These are phyloP conservation scores for Aureobasidium vineae DNA, from an alignment of 2,329 filamentous ascomycete genomes.

Conservation along the genomic window DNA sequence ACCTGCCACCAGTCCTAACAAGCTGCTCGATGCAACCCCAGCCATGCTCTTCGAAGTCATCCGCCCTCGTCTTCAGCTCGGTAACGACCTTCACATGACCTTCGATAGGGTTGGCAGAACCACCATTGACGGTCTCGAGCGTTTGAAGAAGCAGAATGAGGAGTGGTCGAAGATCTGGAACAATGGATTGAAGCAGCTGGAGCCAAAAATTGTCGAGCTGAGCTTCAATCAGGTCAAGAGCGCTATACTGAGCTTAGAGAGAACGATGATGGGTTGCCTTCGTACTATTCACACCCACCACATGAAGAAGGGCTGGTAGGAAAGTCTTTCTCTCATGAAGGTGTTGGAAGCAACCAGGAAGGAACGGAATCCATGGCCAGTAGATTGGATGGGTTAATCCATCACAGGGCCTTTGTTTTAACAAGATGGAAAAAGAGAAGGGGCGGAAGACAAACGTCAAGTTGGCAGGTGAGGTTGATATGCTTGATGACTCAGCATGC, in stretches of 20 bases:
- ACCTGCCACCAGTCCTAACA: not conserved
- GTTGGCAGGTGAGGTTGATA: not conserved
- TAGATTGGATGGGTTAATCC: too few species aligned
- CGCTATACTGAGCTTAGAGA: not conserved
- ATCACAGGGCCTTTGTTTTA: too few species aligned
- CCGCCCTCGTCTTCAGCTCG: not conserved
- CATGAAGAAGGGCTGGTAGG: not conserved
- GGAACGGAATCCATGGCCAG: too few species aligned
- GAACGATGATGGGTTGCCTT: not conserved
- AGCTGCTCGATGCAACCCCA: not conserved
- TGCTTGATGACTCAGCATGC: slow-evolving; percentile 2
- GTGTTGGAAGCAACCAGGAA: not conserved
- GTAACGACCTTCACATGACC: not conserved
- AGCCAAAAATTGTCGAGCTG: not conserved
- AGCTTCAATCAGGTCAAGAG: not conserved
- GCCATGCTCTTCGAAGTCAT: not conserved
- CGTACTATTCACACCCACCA: not conserved
- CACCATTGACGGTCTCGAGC: not conserved
- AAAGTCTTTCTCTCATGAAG: not conserved
- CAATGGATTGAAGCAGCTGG: not conserved
- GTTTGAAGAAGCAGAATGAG: not conserved
- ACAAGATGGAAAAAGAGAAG: not conserved
- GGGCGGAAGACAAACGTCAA: not conserved
- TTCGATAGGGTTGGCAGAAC: slow-evolving; percentile 5
- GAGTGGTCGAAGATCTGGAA: not conserved